These are phyloP conservation scores for Diplocarpon rosae DNA, from an alignment of 2,329 filamentous ascomycete genomes.

Conservation along the genomic window DNA sequence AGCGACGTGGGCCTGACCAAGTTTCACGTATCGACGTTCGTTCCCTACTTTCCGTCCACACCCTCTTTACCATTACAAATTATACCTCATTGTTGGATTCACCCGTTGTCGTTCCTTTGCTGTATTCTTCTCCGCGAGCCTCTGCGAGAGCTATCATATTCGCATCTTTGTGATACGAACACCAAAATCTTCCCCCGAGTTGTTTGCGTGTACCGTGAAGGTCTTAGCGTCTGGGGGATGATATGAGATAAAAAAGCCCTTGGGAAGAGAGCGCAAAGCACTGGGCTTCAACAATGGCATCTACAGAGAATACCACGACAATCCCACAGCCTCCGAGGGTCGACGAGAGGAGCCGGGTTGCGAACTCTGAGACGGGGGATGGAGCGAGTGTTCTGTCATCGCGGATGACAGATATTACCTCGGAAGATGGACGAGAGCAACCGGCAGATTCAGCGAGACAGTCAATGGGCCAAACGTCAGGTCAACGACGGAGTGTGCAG, in stretches of 20 bases:
- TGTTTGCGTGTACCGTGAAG: not conserved
- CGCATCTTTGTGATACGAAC: no score
- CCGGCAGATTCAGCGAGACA: constrained; percentile 26
- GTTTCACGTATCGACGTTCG: not conserved
- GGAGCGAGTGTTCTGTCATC: constrained; percentile 41
- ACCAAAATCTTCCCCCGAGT: no score
- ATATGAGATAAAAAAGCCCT: constrained; percentile 6
- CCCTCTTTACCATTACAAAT: not conserved
- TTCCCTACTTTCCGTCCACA: not conserved
- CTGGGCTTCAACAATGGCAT: constrained; percentile 17
- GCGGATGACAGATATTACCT: constrained; percentile 43
- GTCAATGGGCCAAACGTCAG: constrained; percentile 26
- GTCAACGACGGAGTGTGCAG: constrained; percentile 29
- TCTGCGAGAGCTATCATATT: no score
- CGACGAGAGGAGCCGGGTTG: constrained; percentile 13
- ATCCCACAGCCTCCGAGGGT: constrained; percentile 15
- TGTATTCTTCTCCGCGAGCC: not conserved
- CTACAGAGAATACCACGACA: constrained; percentile 14
- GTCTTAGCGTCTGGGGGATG: constrained; percentile 17
- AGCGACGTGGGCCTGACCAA: not conserved
- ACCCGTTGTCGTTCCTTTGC: constrained; percentile 1
- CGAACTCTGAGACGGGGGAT: constrained; percentile 28
- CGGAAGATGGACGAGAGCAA: constrained; percentile 38
- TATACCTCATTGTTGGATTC: not conserved
- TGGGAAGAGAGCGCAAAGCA: constrained; percentile 8